phyloP scores from a whole-genome alignment of 768 basidiomycete genomes.

The Amanita subjunquillea region DNA sequence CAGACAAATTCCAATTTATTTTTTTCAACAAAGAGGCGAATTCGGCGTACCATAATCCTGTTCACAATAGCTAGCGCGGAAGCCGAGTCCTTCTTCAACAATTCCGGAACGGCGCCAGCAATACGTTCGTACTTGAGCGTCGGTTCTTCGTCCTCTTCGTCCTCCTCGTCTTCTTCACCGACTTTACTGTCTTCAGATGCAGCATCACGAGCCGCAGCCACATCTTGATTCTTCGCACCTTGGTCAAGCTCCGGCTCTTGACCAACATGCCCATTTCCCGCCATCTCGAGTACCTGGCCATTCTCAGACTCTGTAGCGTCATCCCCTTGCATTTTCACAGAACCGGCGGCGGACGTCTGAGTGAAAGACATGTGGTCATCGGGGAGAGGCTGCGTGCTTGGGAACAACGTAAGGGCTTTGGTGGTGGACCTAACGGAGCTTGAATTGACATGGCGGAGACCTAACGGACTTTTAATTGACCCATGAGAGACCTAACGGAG shows the following conservation, averaged over 20 bases:
- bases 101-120: slow-evolving; percentile 56
- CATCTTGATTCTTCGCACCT: neutral
- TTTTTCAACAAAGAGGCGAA: neutral
- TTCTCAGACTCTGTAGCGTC: neutral
- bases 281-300: neutral
- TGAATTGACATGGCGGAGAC: no score
- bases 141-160: slow-evolving; percentile 84
- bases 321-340: neutral
- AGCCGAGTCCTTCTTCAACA: slow-evolving; percentile 84
- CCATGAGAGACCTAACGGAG: no score
- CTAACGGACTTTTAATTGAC: no score
- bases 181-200: slow-evolving; percentile 7
- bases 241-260: neutral
- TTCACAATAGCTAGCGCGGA: slow-evolving; percentile 72
- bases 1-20: neutral
- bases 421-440: no score
- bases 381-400: neutral
- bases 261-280: neutral
- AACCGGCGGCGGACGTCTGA: neutral
- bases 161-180: slow-evolving; percentile 37
- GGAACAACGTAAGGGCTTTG: neutral
- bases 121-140: slow-evolving; percentile 86
- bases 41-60: slow-evolving; percentile 48
- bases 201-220: slow-evolving; percentile 1
- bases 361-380: slow-evolving; percentile 5